phyloP scores from a whole-genome alignment of 176 grass and related monocot genomes.

The Puya raimondii region DNA sequence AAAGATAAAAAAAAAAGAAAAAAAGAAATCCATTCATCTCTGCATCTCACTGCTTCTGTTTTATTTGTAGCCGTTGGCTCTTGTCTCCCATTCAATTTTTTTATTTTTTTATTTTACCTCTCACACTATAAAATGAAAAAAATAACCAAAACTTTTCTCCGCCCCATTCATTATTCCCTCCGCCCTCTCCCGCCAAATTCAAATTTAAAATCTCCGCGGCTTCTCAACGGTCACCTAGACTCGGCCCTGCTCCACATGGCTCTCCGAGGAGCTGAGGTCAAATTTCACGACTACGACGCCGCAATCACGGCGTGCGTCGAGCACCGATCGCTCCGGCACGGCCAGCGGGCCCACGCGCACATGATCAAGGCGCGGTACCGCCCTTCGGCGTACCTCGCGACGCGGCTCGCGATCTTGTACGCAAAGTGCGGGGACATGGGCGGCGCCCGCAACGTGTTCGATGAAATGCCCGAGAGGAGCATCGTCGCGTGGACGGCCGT shows the following conservation, averaged over 20 bases:
- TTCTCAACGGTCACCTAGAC: slow-evolving; percentile 6
- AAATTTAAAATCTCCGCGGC: neutral
- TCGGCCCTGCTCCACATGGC: slow-evolving; percentile 19
- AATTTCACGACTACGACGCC: slow-evolving; percentile 44
- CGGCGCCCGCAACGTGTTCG: slow-evolving; percentile 52
- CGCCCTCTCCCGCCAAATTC: neutral
- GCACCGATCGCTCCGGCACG: slow-evolving; percentile 27
- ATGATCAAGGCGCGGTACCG: slow-evolving; percentile 41
- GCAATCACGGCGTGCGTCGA: slow-evolving; percentile 36
- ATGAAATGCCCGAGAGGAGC: slow-evolving; percentile 45
- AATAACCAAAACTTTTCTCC: slow-evolving; percentile 1
- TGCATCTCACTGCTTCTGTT: neutral
- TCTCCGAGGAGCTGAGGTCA: slow-evolving; percentile 13
- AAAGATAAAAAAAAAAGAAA: too few relatives aligned
- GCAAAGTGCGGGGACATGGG: slow-evolving; percentile 35
- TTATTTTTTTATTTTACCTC: neutral
- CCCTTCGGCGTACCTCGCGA: slow-evolving; percentile 39
- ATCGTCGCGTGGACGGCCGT: slow-evolving; percentile 66
- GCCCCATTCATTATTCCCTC: neutral
- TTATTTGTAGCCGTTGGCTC: neutral
- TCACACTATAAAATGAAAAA: slow-evolving; percentile 3
- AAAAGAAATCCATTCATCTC: too few relatives aligned
- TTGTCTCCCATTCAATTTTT: neutral
- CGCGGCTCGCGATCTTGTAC: slow-evolving; percentile 48
- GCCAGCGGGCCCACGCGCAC: slow-evolving; percentile 44